These are phyloP conservation scores for Botrytis galanthina DNA, from an alignment of 2,329 filamentous ascomycete genomes.

Conservation along the genomic window DNA sequence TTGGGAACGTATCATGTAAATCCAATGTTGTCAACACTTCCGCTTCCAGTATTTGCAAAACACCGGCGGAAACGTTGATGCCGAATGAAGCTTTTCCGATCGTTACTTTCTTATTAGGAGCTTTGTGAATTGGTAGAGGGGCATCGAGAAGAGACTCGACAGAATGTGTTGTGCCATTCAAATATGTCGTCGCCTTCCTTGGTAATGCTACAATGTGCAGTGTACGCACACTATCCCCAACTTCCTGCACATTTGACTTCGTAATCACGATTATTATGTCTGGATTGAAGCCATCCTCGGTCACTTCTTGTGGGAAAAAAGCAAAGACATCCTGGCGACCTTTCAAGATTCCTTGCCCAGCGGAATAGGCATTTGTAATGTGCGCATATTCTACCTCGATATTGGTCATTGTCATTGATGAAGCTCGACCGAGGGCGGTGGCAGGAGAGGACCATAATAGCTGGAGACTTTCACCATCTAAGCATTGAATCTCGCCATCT, in stretches of 20 bases:
- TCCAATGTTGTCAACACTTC: slow-evolving; percentile 61
- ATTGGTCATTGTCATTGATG: slow-evolving; percentile 39
- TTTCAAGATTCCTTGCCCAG: slow-evolving; percentile 44
- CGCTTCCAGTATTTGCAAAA: slow-evolving; percentile 57
- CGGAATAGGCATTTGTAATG: slow-evolving; percentile 37
- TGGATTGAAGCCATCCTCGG: slow-evolving; percentile 46
- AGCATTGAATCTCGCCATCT: slow-evolving; percentile 59
- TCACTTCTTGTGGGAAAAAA: slow-evolving; percentile 49
- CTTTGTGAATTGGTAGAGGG: slow-evolving; percentile 26
- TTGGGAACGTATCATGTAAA: slow-evolving; percentile 60
- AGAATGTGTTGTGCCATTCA: slow-evolving; percentile 30
- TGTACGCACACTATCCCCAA: slow-evolving; percentile 24
- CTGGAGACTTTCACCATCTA: slow-evolving; percentile 55
- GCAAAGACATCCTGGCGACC: slow-evolving; percentile 52
- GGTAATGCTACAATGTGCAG: slow-evolving; percentile 38
- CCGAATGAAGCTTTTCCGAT: slow-evolving; percentile 43
- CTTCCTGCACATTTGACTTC: slow-evolving; percentile 25
- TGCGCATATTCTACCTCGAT: slow-evolving; percentile 36
- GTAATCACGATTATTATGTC: slow-evolving; percentile 52
- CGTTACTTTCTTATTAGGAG: slow-evolving; percentile 12
- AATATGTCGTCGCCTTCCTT: slow-evolving; percentile 26
- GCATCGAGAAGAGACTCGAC: slow-evolving; percentile 35
- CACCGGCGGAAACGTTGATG: slow-evolving; percentile 62
- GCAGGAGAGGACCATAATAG: slow-evolving; percentile 49
- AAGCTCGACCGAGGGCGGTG: slow-evolving; percentile 35